phyloP scores from a whole-genome alignment of 257 asterid species.

The Echites panduratus region DNA sequence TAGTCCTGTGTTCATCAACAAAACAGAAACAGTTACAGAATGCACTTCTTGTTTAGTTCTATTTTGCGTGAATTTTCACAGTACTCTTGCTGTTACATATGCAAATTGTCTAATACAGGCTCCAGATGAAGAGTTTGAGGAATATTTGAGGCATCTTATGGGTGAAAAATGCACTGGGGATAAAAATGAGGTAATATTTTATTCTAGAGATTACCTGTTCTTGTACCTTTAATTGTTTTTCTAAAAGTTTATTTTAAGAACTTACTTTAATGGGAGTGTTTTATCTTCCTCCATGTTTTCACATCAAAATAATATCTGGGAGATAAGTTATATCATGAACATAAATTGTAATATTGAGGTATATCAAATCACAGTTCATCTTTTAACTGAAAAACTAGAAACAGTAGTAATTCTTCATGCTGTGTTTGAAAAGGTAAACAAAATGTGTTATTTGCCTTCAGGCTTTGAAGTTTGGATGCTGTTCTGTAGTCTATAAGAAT shows the following conservation, averaged over 20 bases:
- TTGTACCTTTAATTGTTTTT: neutral
- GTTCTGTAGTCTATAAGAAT: neutral
- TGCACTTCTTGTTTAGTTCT: neutral
- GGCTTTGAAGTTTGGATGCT: neutral
- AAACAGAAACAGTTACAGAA: neutral
- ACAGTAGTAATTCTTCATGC: neutral
- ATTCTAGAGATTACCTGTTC: neutral
- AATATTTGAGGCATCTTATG: slow-evolving; percentile 68
- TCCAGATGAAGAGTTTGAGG: slow-evolving; percentile 97
- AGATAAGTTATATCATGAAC: neutral
- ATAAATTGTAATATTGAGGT: neutral
- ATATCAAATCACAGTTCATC: neutral
- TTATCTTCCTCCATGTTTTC: neutral
- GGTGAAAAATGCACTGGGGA: slow-evolving; percentile 88
- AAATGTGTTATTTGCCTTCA: neutral
- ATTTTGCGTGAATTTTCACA: neutral
- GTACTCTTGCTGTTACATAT: neutral
- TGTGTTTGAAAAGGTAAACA: neutral
- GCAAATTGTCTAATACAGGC: slow-evolving; percentile 43
- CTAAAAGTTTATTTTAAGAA: neutral
- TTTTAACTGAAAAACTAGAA: neutral
- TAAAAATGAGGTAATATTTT: slow-evolving; percentile 60
- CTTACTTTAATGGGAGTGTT: neutral
- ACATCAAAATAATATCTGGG: neutral
- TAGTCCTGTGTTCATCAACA: neutral